Evolutionary conservation across 768 basidiomycete genomes (phyloP), one percentile per base, ranked within the genome.

Genomic region (Suillus hirtellus): DNA sequence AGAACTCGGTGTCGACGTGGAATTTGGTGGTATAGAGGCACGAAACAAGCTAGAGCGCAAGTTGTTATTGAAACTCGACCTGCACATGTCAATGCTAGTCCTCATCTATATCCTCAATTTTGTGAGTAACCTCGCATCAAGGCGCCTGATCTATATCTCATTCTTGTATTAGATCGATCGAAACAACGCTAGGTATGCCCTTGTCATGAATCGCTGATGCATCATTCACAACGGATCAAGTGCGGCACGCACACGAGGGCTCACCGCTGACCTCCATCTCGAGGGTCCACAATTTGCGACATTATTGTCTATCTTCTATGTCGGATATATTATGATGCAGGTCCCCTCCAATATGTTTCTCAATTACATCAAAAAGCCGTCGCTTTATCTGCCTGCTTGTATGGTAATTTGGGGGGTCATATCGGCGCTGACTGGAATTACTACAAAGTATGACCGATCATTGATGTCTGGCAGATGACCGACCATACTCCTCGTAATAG

Each of bases 401-500:
- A 90, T 91, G 89, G 78, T 85, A 9, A 67, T 89, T 31, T 92
- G 90, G 90, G 92, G 90, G 2, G 75, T 76, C 38, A 81, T 86
- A 21, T 87, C 86, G 15, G 72, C 79, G 44, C 67, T 84, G 62
- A 87, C 84, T 34, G 73, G 72, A 1, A 59, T 76, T n/a, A 71
- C 71, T 21, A 76, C 65, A 60, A 74, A 77, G 74, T 75, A 60
- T 3, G 68, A 64, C 43, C 8, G 6, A 34, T 50, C 44, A 47
- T 27, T 59, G 17, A 59, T 31, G 12, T 38, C 15, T 42, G 19
- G 52, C 19, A 4, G 24, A 35, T 24, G 43, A 52, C 43, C 63
- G 31, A 60, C 55, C 14, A 34, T 5, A 34, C 21, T 27, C 15
- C 8, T 17, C 42, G 31, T 21, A 37, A 40, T 58, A 80, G 77